phyloP scores from a whole-genome alignment of 768 basidiomycete genomes.

The Hericium coralloides region DNA sequence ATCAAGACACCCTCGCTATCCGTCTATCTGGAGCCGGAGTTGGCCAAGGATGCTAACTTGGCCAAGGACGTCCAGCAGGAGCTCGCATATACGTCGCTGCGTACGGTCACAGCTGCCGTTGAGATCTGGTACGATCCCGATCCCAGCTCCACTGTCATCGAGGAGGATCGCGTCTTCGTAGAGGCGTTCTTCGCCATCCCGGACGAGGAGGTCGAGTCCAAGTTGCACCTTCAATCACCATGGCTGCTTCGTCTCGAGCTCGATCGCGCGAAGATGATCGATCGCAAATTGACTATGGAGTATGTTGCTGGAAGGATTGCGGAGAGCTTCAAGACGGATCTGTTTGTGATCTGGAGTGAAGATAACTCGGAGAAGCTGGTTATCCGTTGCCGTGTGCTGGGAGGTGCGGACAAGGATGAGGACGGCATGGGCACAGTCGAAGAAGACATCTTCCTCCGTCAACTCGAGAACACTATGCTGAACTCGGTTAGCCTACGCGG shows the following conservation, averaged over 20 bases:
- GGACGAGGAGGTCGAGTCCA: constrained; percentile 89
- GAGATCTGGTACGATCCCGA: constrained; percentile 99
- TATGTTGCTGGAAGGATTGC: constrained; percentile 91
- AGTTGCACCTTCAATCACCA: constrained; percentile 86
- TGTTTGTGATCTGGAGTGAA: constrained; percentile 98
- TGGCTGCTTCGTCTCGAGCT: constrained; percentile 97
- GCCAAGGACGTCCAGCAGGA: constrained; percentile 92
- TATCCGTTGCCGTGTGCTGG: constrained; percentile 90
- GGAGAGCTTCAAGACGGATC: constrained; percentile 89
- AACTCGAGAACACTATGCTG: constrained; percentile 93
- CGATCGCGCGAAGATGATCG: constrained; percentile 96
- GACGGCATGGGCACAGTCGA: constrained; percentile 68
- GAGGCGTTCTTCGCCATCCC: constrained; percentile 99
- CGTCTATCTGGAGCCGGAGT: constrained; percentile 74
- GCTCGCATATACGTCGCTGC: constrained; percentile 86
- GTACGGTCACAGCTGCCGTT: constrained; percentile 89
- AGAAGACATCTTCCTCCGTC: constrained; percentile 94
- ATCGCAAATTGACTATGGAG: constrained; percentile 91
- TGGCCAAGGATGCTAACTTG: constrained; percentile 46
- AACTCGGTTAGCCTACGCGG: constrained; percentile 93
- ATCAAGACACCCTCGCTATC: constrained; percentile 98
- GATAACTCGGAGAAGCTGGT: constrained; percentile 97
- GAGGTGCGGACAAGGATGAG: constrained; percentile 79
- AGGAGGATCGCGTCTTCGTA: constrained; percentile 92
- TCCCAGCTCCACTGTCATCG: constrained; percentile 85